Evolutionary conservation across 352 stramenopile species (phyloP).

Genomic region (Globisporangium ultimum): DNA sequence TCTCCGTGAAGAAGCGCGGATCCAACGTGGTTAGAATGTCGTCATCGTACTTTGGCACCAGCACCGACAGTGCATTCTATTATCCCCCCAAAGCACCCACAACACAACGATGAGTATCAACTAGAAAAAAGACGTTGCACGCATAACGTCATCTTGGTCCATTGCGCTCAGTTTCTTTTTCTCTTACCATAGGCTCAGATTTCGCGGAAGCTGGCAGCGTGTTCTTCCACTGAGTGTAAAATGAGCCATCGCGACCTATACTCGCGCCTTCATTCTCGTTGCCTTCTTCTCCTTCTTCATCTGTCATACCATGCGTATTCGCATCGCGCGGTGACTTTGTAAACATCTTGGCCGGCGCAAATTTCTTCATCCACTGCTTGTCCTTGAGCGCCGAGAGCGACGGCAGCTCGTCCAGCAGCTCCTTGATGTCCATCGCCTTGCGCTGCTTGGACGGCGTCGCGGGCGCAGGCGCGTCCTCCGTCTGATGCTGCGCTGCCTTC

Average conservation of each 20-base stretch:
- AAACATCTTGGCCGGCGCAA: constrained; percentile 31
- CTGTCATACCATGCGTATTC: not conserved
- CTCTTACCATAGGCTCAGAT: too few relatives aligned
- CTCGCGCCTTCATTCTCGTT: constrained; percentile 5
- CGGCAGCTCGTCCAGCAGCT: constrained; percentile 58
- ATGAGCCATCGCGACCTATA: not conserved
- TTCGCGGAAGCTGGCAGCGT: too few relatives aligned
- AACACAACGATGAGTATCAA: too few relatives aligned
- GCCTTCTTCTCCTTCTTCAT: constrained; percentile 15
- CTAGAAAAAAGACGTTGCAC: not conserved
- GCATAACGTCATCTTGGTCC: not conserved
- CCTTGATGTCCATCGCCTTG: constrained; percentile 37
- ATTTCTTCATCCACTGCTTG: constrained; percentile 60
- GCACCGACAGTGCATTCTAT: constrained; percentile 31
- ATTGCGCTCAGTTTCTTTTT: not conserved
- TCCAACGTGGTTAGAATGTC: constrained; percentile 72
- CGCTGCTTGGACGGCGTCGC: not conserved
- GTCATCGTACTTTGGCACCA: constrained; percentile 63
- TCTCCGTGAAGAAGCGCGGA: constrained; percentile 77
- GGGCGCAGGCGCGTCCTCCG: constrained; percentile 5
- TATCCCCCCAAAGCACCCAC: not conserved
- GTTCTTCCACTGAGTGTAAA: too few relatives aligned
- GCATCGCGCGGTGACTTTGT: not conserved
- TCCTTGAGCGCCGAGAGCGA: constrained; percentile 53
- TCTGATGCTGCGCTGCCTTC: not conserved